Evolutionary conservation across 2,329 filamentous ascomycete species (phyloP).

Genomic region (Aaosphaeria pasadenensis): DNA sequence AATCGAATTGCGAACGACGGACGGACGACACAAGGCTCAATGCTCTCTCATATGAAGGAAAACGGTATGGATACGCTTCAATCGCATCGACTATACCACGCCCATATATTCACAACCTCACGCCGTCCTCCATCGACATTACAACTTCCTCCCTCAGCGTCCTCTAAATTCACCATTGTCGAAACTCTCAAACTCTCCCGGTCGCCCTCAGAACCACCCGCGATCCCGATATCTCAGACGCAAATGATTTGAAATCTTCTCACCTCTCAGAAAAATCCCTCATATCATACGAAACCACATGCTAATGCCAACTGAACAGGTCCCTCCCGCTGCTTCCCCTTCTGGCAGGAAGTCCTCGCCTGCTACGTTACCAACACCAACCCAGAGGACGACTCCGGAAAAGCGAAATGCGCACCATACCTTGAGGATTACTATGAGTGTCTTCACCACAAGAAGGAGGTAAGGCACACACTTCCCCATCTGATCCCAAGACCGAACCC

Average conservation of each 20-base stretch:
- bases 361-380: constrained; percentile 96
- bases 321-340: constrained; percentile 87
- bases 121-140: no score
- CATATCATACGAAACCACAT: neutral
- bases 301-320: constrained; percentile 41
- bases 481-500: neutral
- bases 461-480: constrained; percentile 44
- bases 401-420: constrained; percentile 79
- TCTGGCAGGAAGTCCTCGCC: constrained; percentile 98
- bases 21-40: no score
- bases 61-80: no score
- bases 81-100: no score
- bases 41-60: no score
- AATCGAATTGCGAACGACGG: no score
- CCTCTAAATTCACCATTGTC: no score
- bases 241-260: no score
- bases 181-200: no score
- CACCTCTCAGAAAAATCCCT: neutral
- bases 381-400: constrained; percentile 73
- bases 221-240: no score
- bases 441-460: constrained; percentile 98
- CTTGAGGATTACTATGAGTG: constrained; percentile 99
- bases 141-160: no score
- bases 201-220: neutral
- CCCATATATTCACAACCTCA: no score